These are phyloP conservation scores for Penicillium desertorum DNA, from an alignment of 495 filamentous ascomycete species.

Conservation along the genomic window DNA sequence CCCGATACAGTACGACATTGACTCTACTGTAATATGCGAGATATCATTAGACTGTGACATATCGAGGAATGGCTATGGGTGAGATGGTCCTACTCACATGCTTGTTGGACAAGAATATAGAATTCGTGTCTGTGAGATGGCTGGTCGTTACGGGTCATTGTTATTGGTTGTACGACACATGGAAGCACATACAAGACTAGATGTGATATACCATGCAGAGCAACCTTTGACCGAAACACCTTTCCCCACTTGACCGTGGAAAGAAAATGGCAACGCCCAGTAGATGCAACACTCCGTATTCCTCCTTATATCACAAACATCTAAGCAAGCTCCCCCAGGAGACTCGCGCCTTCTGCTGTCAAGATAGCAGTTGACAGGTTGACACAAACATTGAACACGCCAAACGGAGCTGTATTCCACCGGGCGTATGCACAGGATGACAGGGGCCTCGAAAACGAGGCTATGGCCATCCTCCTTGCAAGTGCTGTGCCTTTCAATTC, in stretches of 20 bases:
- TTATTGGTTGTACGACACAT: neutral
- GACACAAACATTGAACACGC: neutral
- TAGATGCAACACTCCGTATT: neutral
- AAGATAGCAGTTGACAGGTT: neutral
- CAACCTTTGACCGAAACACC: neutral
- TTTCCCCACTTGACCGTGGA: no score
- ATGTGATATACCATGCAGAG: neutral
- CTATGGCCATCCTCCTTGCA: neutral
- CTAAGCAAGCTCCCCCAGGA: no score
- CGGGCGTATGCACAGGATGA: slow-evolving; percentile 1
- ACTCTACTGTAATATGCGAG: neutral
- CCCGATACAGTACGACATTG: neutral
- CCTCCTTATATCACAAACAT: neutral
- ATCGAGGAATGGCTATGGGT: neutral
- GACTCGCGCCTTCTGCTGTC: no score
- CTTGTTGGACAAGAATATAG: neutral
- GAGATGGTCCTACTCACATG: neutral
- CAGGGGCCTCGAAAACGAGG: neutral
- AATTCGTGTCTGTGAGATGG: neutral
- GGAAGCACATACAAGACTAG: neutral
- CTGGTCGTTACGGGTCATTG: neutral
- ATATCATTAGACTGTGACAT: neutral
- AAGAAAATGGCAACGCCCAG: neutral
- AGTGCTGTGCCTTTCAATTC: neutral
- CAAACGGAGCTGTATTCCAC: neutral